These are phyloP conservation scores for Nakazawaea ambrosiae DNA, from an alignment of 805 yeast genomes.

Conservation along the genomic window DNA sequence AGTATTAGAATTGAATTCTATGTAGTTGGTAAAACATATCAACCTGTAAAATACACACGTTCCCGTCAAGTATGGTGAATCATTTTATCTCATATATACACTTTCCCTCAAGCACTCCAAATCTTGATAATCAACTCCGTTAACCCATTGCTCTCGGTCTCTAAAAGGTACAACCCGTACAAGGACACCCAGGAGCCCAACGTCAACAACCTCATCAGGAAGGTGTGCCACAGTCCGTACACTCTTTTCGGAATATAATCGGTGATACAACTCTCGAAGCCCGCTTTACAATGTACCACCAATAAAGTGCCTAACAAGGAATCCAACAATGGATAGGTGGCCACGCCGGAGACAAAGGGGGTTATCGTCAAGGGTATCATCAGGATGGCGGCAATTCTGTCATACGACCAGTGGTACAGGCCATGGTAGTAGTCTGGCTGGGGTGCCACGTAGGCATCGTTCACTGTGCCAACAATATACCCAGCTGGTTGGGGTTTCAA, in stretches of 20 bases:
- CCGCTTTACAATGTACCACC: constrained; percentile 60
- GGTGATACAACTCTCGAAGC: constrained; percentile 69
- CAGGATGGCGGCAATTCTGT: constrained; percentile 51
- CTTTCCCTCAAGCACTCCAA: constrained; percentile 59
- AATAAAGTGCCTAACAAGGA: constrained; percentile 47
- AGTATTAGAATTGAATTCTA: too few species aligned
- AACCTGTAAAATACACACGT: too few species aligned
- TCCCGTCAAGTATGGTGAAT: too few species aligned
- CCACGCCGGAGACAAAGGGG: constrained; percentile 50
- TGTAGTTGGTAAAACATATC: too few species aligned
- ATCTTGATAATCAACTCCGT: constrained; percentile 53
- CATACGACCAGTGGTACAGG: constrained; percentile 69
- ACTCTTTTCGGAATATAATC: constrained; percentile 76
- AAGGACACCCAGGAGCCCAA: constrained; percentile 59
- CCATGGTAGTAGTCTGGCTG: constrained; percentile 52
- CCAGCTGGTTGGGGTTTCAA: constrained; percentile 62
- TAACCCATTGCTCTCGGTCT: constrained; percentile 70
- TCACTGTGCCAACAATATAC: constrained; percentile 60
- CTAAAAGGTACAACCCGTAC: constrained; percentile 67
- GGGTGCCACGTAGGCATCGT: constrained; percentile 64
- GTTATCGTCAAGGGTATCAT: constrained; percentile 57
- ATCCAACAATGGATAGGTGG: constrained; percentile 48
- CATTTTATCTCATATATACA: too few species aligned
- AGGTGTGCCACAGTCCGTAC: constrained; percentile 56
- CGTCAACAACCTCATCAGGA: constrained; percentile 52